These are phyloP conservation scores for Calvatia gigantea DNA, from an alignment of 768 basidiomycete genomes.

Conservation along the genomic window DNA sequence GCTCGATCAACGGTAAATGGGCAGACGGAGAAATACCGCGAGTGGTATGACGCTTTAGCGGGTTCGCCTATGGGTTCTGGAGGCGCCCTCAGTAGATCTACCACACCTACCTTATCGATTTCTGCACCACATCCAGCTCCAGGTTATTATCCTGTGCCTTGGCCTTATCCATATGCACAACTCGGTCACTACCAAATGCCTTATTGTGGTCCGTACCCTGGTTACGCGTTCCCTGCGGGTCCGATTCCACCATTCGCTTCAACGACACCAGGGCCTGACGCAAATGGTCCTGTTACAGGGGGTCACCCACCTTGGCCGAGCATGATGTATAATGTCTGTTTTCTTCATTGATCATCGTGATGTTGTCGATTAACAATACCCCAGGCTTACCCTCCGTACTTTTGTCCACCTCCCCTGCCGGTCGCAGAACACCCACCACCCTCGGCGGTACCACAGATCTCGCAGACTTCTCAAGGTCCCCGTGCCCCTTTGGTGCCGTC, in stretches of 20 bases:
- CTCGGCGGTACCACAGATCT: slow-evolving; percentile 27
- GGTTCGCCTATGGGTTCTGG: background rate
- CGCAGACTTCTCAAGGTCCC: slow-evolving; percentile 20
- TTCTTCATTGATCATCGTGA: background rate
- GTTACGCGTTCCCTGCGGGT: slow-evolving; percentile 34
- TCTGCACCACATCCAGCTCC: slow-evolving; percentile 34
- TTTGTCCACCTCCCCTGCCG: slow-evolving; percentile 28
- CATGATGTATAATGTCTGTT: slow-evolving; percentile 46
- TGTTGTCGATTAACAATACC: slow-evolving; percentile 6
- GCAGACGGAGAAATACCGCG: slow-evolving; percentile 7
- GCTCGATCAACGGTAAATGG: background rate
- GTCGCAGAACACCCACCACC: slow-evolving; percentile 20
- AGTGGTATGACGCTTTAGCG: slow-evolving; percentile 14
- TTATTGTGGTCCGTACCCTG: slow-evolving; percentile 44
- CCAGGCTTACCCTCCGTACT: slow-evolving; percentile 50
- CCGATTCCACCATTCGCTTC: slow-evolving; percentile 23
- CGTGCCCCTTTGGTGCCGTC: slow-evolving; percentile 62
- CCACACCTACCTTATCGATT: background rate
- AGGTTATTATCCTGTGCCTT: slow-evolving; percentile 41
- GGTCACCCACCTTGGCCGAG: slow-evolving; percentile 35
- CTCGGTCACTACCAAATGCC: slow-evolving; percentile 51
- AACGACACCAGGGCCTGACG: slow-evolving; percentile 35
- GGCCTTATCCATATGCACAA: slow-evolving; percentile 51
- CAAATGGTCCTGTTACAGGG: slow-evolving; percentile 27
- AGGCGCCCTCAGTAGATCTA: background rate